These are phyloP conservation scores for Gamarada debralockiae DNA, from an alignment of 495 filamentous ascomycete genomes.

Conservation along the genomic window DNA sequence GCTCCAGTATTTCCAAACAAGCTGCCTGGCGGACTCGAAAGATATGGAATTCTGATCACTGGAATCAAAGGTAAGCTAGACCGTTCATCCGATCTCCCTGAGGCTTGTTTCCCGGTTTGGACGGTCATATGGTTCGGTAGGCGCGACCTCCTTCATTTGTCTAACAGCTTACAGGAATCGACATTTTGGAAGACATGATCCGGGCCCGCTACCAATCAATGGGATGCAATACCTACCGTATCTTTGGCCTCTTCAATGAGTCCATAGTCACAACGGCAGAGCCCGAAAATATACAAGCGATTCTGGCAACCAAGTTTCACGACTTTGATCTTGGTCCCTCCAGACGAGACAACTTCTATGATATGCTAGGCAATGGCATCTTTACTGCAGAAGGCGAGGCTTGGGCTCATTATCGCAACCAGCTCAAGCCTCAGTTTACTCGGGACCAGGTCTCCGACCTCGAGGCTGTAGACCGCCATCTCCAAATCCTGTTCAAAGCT, in stretches of 20 bases:
- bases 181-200: constrained; percentile 20
- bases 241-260: constrained; percentile 3
- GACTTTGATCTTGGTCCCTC: constrained; percentile 29
- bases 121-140: too few species aligned
- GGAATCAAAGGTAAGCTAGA: constrained; percentile 4
- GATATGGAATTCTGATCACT: constrained; percentile 5
- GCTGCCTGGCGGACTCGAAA: constrained; percentile 15
- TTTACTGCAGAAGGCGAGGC: constrained; percentile 39
- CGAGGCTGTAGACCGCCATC: constrained; percentile 45
- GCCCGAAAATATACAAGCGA: constrained; percentile 34
- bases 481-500: constrained; percentile 35
- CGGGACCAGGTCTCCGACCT: constrained; percentile 42
- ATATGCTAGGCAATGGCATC: constrained; percentile 41
- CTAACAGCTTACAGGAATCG: constrained; percentile 9
- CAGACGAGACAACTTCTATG: constrained; percentile 20
- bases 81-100: too few species aligned
- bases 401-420: constrained; percentile 32
- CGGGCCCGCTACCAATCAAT: constrained; percentile 2
- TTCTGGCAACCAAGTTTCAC: constrained; percentile 32
- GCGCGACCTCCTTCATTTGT: too few species aligned
- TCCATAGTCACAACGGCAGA: constrained; percentile 10
- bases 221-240: constrained; percentile 5
- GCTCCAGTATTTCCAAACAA: constrained; percentile 6
- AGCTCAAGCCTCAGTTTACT: constrained; percentile 39
- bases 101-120: too few species aligned